Base-by-base conservation (phyloP, 306 rosid genomes). In the Cyamopsis tetragonoloba region DNA sequence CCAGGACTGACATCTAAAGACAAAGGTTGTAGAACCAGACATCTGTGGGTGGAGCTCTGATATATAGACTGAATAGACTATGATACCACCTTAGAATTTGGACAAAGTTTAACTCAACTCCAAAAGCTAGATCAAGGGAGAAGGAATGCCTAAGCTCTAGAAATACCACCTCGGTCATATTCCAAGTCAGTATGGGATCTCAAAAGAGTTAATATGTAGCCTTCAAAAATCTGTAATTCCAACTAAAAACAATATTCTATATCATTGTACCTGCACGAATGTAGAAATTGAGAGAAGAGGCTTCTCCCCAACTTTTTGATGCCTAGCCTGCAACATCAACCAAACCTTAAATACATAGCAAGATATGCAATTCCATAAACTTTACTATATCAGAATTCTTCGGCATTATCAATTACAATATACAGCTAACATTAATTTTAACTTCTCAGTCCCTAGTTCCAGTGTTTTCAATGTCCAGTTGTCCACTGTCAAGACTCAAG, bases 231-330 rank as follows among this genome's bases (percentile, higher is more conserved):
- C 41, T 12, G 65, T 54, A 44, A 8, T 49, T 39, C 65, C 60
- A 28, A 13, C 8, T 31, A 72, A 59, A 61, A 50, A 22, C 58
- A 58, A 70, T 13, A 68, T 43, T 44, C 43, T 26, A 75, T 69
- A 54, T 27, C 24, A 13, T 54, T 50, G 55, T 82, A 95, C 99
- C 99, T 95, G 99, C 77, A 80, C 13, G 31, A 95, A 77, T 51
- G 89, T 82, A 51, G 97, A 88, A 73, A 95, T 18, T 42, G 99
- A 90, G 77, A 93, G 98, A 79, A 93, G 92, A 77, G 99, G 89
- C 70, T 88, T 95, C 87, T 95, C 99, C 82, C 99, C 99, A 48
- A 95, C 99, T 70, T 91, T 95, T 79, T 91, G 89, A 62, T 88
- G 32, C 85, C 96, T 87, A 82, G 99, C 88, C 99, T 95, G 96